phyloP scores from a whole-genome alignment of 2,329 filamentous ascomycete species.

The Trichoderma simmonsii region DNA sequence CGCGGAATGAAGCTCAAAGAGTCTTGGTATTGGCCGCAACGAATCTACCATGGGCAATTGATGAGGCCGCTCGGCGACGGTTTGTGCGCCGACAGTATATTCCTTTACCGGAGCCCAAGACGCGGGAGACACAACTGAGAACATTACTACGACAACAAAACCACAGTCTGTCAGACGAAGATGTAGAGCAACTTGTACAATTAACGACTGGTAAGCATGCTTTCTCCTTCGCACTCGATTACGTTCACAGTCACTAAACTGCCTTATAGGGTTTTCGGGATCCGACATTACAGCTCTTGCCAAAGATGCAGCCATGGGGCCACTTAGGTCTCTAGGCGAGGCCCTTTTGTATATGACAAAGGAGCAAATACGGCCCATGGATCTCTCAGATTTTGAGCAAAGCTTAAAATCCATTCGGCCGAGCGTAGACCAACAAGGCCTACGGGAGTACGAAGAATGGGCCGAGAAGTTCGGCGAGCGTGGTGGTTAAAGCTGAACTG shows the following conservation, averaged over 20 bases:
- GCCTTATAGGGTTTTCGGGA: constrained; percentile 80
- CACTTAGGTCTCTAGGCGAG: constrained; percentile 84
- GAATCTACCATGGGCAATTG: constrained; percentile 95
- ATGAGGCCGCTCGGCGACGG: constrained; percentile 84
- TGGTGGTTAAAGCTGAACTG: constrained; percentile 57
- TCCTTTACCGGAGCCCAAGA: constrained; percentile 80
- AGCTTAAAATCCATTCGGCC: constrained; percentile 84
- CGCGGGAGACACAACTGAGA: constrained; percentile 73
- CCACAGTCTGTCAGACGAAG: constrained; percentile 67
- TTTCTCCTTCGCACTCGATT: neutral
- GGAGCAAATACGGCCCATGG: constrained; percentile 89
- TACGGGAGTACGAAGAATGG: constrained; percentile 93
- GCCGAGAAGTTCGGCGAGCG: constrained; percentile 88
- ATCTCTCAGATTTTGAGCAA: constrained; percentile 75
- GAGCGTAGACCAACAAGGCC: constrained; percentile 78
- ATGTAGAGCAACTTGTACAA: constrained; percentile 70
- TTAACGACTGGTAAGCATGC: constrained; percentile 72
- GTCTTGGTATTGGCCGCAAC: constrained; percentile 94
- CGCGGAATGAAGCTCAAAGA: constrained; percentile 75
- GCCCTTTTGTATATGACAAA: constrained; percentile 86
- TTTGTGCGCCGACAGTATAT: constrained; percentile 97
- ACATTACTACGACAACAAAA: constrained; percentile 85
- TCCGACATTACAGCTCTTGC: constrained; percentile 95
- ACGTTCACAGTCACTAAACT: neutral
- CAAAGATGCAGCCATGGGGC: constrained; percentile 98